Percentiles rank a stretch among this genome's conserved stretches.
These are phyloP conservation scores for Syzygium aqueum DNA, from an alignment of 345 rosid species.

Conservation along the genomic window DNA sequence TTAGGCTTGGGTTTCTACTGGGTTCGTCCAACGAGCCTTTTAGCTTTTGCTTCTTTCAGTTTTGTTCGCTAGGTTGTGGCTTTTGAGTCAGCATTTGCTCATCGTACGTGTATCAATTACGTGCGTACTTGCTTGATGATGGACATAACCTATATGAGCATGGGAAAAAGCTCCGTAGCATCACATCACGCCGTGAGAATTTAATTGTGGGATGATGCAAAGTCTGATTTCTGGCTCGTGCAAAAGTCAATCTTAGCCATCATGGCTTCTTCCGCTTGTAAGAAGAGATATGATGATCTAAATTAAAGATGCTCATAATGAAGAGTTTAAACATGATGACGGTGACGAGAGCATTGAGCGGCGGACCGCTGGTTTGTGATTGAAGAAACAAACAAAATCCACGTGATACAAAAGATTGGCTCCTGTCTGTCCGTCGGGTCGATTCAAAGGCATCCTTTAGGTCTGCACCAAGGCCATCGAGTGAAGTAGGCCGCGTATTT, in stretches of 20 bases:
- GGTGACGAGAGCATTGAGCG: not conserved
- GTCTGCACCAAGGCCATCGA: not conserved
- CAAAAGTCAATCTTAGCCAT: not conserved
- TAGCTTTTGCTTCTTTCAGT: not conserved
- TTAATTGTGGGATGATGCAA: not conserved
- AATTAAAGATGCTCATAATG: not conserved
- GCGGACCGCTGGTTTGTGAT: not conserved
- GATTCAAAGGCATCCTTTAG: not conserved
- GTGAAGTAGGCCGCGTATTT: not conserved
- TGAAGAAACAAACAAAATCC: not conserved
- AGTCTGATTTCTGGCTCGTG: not conserved
- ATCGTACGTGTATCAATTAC: not conserved
- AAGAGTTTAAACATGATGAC: not conserved
- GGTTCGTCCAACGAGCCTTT: not conserved
- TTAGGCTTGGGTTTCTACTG: not conserved
- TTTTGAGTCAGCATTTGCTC: not conserved
- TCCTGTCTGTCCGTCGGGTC: not conserved
- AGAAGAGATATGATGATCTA: not conserved
- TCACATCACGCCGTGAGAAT: not conserved
- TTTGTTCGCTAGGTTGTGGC: not conserved
- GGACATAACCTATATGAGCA: not conserved
- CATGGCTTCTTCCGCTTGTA: not conserved
- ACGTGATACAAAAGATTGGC: not conserved
- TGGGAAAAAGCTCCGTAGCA: not conserved
- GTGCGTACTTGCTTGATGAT: not conserved